These are phyloP conservation scores for Volvox africanus DNA, from an alignment of 139 green algal species.

Conservation along the genomic window DNA sequence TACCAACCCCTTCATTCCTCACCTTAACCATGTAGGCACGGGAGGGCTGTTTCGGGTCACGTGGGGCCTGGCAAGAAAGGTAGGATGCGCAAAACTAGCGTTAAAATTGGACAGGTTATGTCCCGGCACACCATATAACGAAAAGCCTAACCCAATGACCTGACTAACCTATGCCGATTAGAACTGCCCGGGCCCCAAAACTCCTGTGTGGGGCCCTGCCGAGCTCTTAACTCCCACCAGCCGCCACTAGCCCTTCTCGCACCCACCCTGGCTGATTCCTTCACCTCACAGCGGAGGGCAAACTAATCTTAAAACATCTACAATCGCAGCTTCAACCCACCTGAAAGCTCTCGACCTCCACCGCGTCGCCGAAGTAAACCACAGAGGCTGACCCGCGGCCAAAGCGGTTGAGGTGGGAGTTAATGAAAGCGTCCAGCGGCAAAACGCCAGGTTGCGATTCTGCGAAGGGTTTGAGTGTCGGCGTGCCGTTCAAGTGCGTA, in stretches of 20 bases:
- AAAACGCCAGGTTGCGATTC: constrained; percentile 1
- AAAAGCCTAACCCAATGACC: too few relatives aligned
- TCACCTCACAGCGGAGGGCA: background rate
- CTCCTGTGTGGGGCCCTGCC: too few relatives aligned
- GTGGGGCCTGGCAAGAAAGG: background rate
- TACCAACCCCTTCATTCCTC: background rate
- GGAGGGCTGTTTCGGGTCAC: background rate
- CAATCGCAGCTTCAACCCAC: background rate
- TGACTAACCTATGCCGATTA: too few relatives aligned
- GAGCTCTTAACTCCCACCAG: too few relatives aligned
- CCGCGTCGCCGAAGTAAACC: constrained; percentile 4
- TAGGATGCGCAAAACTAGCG: too few relatives aligned
- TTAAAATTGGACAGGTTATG: too few relatives aligned
- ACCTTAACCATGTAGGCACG: background rate
- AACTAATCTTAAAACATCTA: too few relatives aligned
- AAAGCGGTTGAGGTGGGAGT: constrained; percentile 40
- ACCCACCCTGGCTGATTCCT: background rate
- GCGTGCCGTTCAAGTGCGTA: too few relatives aligned
- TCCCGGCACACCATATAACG: too few relatives aligned
- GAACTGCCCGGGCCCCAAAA: too few relatives aligned
- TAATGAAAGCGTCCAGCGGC: constrained; percentile 23
- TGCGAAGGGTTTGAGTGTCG: background rate
- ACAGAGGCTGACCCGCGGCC: constrained; percentile 10
- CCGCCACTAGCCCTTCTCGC: background rate
- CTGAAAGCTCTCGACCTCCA: constrained; percentile 29